Evolutionary conservation across 1,284 basidiomycete species (phyloP).

Genomic region (Marasmius tenuissimus): DNA sequence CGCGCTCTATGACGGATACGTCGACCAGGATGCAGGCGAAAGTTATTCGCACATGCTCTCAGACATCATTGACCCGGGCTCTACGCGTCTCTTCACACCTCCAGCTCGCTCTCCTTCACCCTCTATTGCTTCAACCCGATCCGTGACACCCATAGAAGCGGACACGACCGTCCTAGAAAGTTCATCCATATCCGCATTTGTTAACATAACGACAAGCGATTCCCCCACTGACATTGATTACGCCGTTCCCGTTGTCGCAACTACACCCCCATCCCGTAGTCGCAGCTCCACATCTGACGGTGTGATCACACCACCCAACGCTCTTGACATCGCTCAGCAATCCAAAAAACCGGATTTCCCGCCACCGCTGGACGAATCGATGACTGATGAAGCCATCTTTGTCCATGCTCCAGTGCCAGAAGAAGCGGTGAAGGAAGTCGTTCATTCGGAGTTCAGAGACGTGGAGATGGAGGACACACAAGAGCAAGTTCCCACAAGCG

Average conservation of each 20-base stretch:
- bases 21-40: neutral
- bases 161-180: too few species aligned
- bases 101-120: too few species aligned
- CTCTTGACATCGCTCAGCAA: neutral
- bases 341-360: neutral
- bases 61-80: neutral
- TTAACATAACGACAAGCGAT: neutral
- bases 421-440: too few species aligned
- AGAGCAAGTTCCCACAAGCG: too few species aligned
- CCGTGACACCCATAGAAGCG: too few species aligned
- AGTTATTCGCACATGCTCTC: neutral
- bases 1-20: conserved; percentile 19
- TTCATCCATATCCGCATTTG: neutral
- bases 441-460: too few species aligned
- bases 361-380: neutral
- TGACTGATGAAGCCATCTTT: neutral
- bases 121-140: too few species aligned
- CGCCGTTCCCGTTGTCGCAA: neutral
- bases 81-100: neutral
- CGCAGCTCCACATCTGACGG: neutral
- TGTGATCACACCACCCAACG: conserved; percentile 2
- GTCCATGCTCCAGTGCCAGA: neutral
- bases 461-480: too few species aligned
- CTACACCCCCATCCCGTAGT: neutral
- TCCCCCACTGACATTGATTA: neutral